A percentile compares a stretch with the other conserved stretches of the same genome.
These are phyloP conservation scores for Pochonia chlamydosporia DNA, from an alignment of 2,329 filamentous ascomycete genomes.

Conservation along the genomic window DNA sequence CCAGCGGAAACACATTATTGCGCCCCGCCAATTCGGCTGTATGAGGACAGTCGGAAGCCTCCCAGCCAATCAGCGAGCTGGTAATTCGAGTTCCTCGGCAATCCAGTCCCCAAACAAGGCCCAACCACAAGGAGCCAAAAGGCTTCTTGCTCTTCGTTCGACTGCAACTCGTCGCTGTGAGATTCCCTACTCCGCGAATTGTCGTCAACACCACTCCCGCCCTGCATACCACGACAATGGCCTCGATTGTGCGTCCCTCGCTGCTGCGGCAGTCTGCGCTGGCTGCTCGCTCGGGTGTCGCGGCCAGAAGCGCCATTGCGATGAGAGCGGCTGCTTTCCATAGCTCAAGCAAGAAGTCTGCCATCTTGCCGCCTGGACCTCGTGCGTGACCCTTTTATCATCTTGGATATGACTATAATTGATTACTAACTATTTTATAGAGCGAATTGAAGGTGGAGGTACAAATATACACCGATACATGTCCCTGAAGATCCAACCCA, in stretches of 20 bases:
- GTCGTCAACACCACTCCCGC: background rate
- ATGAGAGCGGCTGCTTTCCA: conserved; percentile 76
- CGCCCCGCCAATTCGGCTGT: conserved; percentile 18
- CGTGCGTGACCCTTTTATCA: conserved; percentile 64
- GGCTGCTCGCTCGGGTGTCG: conserved; percentile 24
- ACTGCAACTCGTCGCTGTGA: background rate
- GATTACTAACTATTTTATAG: conserved; percentile 46
- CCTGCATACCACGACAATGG: conserved; percentile 34
- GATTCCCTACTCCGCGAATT: background rate
- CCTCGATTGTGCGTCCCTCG: conserved; percentile 49
- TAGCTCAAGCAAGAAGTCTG: conserved; percentile 68
- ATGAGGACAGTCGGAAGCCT: conserved; percentile 19
- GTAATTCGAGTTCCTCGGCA: conserved; percentile 48
- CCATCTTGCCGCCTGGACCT: conserved; percentile 78
- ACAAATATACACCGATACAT: conserved; percentile 33
- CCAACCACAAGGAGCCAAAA: background rate
- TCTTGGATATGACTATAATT: background rate
- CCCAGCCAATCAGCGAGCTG: conserved; percentile 37
- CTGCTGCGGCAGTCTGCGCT: conserved; percentile 49
- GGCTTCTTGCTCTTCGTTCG: background rate
- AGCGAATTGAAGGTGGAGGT: conserved; percentile 71
- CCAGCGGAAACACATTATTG: conserved; percentile 21
- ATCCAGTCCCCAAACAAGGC: conserved; percentile 23
- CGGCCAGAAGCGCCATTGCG: conserved; percentile 22
- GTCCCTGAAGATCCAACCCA: no score